These are phyloP conservation scores for Pythium vanterpoolii DNA, from an alignment of 352 stramenopile genomes.

Conservation along the genomic window DNA sequence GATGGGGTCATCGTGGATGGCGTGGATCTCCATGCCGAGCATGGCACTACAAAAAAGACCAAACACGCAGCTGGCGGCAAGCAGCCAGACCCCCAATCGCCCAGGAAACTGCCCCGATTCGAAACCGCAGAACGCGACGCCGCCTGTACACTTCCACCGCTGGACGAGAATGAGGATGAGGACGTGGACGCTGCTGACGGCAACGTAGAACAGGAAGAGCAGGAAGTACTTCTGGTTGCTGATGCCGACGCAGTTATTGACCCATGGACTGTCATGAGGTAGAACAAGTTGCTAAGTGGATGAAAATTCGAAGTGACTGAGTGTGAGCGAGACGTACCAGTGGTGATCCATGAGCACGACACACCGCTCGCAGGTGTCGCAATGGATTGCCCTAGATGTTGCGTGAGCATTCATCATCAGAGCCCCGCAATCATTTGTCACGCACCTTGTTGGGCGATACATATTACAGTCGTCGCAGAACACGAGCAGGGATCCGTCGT, in stretches of 20 bases:
- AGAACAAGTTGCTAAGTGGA: neutral
- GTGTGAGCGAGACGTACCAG: conserved; percentile 41
- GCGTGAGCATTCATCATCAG: conserved; percentile 1
- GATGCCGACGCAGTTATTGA: conserved; percentile 86
- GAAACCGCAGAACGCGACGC: conserved; percentile 49
- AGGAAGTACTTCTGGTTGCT: conserved; percentile 83
- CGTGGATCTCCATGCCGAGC: conserved; percentile 77
- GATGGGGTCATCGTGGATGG: conserved; percentile 55
- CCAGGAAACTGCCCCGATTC: conserved; percentile 57
- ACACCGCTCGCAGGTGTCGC: conserved; percentile 70
- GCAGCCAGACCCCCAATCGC: conserved; percentile 56
- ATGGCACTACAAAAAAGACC: conserved; percentile 75
- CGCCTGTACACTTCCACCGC: conserved; percentile 38
- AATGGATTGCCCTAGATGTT: conserved; percentile 61
- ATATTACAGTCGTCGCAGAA: conserved; percentile 83
- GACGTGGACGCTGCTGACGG: conserved; percentile 53
- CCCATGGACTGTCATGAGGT: conserved; percentile 54
- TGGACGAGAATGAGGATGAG: conserved; percentile 51
- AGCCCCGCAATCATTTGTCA: neutral
- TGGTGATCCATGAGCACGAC: conserved; percentile 83
- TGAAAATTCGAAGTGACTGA: neutral
- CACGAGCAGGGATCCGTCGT: conserved; percentile 72
- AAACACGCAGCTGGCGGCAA: conserved; percentile 66
- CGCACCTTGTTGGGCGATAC: conserved; percentile 66
- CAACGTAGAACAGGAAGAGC: conserved; percentile 76